These are phyloP conservation scores for Astragalus glycyphyllos DNA, from an alignment of 306 rosid genomes.

Conservation along the genomic window DNA sequence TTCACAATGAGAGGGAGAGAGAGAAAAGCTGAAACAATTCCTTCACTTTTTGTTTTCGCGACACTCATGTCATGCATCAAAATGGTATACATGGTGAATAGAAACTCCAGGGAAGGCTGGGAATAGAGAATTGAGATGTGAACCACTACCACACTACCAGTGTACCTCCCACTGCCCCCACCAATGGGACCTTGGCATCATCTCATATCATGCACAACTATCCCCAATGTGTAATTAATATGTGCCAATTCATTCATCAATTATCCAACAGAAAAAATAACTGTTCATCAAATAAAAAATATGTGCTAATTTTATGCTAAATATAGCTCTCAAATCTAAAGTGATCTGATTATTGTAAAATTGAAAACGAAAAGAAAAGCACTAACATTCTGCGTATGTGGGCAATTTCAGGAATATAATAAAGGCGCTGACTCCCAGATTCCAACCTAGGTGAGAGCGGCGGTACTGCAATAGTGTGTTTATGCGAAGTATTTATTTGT, in stretches of 20 bases:
- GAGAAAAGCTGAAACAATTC: conserved; percentile 47
- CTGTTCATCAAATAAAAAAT: too few relatives aligned
- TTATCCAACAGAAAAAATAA: too few relatives aligned
- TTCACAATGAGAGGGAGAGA: background rate
- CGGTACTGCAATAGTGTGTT: too few relatives aligned
- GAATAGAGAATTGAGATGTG: conserved; percentile 17
- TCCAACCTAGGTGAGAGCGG: too few relatives aligned
- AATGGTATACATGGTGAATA: conserved; percentile 9
- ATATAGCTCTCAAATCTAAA: background rate
- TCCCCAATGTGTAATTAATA: too few relatives aligned
- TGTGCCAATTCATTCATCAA: too few relatives aligned
- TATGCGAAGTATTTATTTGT: too few relatives aligned
- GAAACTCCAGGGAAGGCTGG: conserved; percentile 35
- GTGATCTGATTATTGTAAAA: background rate
- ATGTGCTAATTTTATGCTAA: background rate
- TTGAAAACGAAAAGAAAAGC: background rate
- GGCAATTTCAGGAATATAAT: too few relatives aligned
- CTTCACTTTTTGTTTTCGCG: conserved; percentile 48
- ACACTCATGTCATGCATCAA: conserved; percentile 46
- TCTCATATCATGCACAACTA: background rate
- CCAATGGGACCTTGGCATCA: conserved; percentile 49
- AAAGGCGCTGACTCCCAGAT: too few relatives aligned
- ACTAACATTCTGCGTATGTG: background rate
- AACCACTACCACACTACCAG: background rate
- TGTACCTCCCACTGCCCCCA: conserved; percentile 42